Evolutionary conservation across 208 protist genomes (phyloP), one percentile per base, ranked within the genome.

Genomic region (Phytomonas francai): DNA sequence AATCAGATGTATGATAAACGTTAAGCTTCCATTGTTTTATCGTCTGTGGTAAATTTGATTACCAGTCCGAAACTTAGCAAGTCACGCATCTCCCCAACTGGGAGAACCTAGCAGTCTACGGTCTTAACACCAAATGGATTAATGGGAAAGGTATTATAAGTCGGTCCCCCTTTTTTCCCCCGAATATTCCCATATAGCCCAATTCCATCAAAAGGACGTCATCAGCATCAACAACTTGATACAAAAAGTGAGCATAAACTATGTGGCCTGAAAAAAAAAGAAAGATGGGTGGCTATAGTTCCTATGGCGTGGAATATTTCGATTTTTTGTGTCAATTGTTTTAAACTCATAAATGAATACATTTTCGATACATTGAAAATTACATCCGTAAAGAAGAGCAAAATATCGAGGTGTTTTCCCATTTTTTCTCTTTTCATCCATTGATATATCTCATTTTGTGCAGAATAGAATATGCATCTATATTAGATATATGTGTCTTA

Each of bases 181-280:
- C 28, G 91, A 96, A 74, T 95, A 89, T 73, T 76, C 79, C 8
- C 76, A 97, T 42, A 91, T 94, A 27, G 61, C 81, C 16, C 85
- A 96, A 73, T 97, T 97, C 71, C 83, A 84, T 34, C 54, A 73
- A 25, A 76, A 91, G 56, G 61, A 87, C 12, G 82, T 97, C 28
- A 93, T 79, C 14, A 85, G 89, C 4, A 85, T 96, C 36, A 81
- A 97, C 30, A 97, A 97, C 66, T 65, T 97, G 16, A 89, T 95
- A 65, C 94, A 68, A 93, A 93, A 65, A 91, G 91, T 27, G 91
- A 96, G 80, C 97, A 95, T 79, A 94, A 88, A 70, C 96, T 97
- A 75, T 87, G 8, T 36, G 33, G 8, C 33, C 8, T 8, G 8
- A 11, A 11, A 11, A 89, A 88, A 36, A 74, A 93, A 32, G 89